Evolutionary conservation across 1,284 basidiomycete genomes (phyloP).

Genomic region (Sutorius eximius): DNA sequence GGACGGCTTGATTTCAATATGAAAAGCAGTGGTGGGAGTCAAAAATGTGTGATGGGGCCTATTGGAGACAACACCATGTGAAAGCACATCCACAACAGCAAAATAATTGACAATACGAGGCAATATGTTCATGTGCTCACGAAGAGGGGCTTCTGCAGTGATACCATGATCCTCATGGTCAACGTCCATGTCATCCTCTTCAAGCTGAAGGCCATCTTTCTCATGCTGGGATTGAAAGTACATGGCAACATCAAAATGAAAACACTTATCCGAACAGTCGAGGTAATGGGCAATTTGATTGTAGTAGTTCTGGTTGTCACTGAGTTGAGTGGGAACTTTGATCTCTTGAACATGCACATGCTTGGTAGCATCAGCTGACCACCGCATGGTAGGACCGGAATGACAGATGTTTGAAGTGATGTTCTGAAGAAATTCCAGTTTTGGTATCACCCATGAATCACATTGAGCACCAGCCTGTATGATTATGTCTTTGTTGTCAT

Average conservation of each 20-base stretch:
- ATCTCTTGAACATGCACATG: not conserved
- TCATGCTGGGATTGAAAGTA: too few species aligned
- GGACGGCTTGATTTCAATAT: too few species aligned
- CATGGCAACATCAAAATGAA: not conserved
- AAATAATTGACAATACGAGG: too few species aligned
- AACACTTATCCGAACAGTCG: not conserved
- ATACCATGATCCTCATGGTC: too few species aligned
- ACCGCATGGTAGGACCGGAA: not conserved
- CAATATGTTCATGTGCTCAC: too few species aligned
- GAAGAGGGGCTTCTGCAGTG: too few species aligned
- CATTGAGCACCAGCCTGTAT: not conserved
- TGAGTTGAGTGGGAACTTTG: not conserved
- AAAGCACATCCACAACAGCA: too few species aligned
- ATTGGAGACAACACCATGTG: too few species aligned
- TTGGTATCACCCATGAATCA: not conserved
- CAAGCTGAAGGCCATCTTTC: too few species aligned
- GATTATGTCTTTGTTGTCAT: not conserved
- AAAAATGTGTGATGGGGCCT: too few species aligned
- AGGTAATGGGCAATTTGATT: not conserved
- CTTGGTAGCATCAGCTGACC: not conserved
- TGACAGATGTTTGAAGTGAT: not conserved
- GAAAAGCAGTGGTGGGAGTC: too few species aligned
- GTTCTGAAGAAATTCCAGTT: not conserved
- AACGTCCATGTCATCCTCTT: too few species aligned
- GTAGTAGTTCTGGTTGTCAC: conserved; percentile 7